Percentiles rank a stretch among this genome's conserved stretches.
Conservation (phyloP, 2,329 filamentous ascomycete genomes). For the Xylariaceae sp. region DNA sequence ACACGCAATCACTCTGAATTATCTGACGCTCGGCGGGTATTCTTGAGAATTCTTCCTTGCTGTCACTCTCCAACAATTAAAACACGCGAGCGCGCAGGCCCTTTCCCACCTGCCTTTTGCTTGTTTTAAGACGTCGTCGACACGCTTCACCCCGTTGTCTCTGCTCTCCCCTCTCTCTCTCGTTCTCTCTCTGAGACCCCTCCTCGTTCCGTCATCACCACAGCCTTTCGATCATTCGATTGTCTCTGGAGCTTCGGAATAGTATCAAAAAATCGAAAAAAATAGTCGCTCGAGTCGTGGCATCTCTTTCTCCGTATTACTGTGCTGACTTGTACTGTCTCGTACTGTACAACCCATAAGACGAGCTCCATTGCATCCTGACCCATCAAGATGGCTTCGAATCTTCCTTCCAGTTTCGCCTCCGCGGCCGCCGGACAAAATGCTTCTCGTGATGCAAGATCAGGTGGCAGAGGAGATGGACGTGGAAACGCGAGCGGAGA, state of each 20-base stretch:
- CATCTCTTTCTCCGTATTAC: background rate
- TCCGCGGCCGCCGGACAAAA: conserved; percentile 75
- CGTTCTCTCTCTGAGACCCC: background rate
- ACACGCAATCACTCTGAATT: background rate
- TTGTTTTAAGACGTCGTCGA: conserved; percentile 5
- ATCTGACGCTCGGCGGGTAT: background rate
- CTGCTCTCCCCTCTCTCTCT: background rate
- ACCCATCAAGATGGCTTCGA: conserved; percentile 55
- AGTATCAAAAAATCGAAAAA: background rate
- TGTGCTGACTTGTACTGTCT: conserved; percentile 4
- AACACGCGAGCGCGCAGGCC: conserved; percentile 10
- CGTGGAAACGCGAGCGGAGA: conserved; percentile 58
- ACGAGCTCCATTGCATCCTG: conserved; percentile 6
- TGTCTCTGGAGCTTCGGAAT: conserved; percentile 12
- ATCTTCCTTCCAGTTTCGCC: conserved; percentile 77
- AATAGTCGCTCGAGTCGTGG: background rate
- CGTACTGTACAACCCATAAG: conserved; percentile 4
- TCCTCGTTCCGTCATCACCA: conserved; percentile 5
- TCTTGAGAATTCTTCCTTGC: background rate
- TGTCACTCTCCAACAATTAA: background rate
- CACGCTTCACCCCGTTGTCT: background rate
- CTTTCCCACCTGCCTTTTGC: conserved; percentile 1
- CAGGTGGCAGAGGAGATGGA: conserved; percentile 52
- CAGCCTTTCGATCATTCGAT: conserved; percentile 8
- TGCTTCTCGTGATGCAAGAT: conserved; percentile 54